Evolutionary conservation across 139 green algal species (phyloP).

Genomic region (Chlorella sp.): DNA sequence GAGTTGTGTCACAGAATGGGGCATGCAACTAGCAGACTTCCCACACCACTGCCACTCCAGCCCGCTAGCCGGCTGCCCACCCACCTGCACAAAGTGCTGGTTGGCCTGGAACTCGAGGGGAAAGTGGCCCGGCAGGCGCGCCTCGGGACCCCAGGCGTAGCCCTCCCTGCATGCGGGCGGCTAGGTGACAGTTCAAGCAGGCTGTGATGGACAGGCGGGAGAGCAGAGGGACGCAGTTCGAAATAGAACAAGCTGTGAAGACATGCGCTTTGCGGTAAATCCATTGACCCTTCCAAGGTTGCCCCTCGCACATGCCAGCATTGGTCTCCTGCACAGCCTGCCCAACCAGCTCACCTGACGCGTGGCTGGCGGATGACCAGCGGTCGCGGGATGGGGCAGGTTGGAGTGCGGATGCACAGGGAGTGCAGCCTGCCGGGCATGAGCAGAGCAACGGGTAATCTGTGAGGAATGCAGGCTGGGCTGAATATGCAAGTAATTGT

Average conservation of each 20-base stretch:
- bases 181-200: too few species aligned
- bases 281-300: neutral
- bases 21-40: too few species aligned
- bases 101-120: neutral
- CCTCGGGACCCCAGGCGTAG: slow-evolving; percentile 16
- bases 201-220: neutral
- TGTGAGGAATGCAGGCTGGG: too few species aligned
- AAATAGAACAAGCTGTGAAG: neutral
- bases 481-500: neutral
- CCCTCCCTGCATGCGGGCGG: neutral
- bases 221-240: too few species aligned
- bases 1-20: too few species aligned
- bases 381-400: slow-evolving; percentile 18
- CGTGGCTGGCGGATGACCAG: slow-evolving; percentile 10
- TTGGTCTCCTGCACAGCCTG: too few species aligned
- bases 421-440: slow-evolving; percentile 17
- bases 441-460: neutral
- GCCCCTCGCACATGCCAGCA: neutral
- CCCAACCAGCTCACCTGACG: neutral
- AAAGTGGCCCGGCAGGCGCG: slow-evolving; percentile 26
- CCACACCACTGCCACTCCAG: too few species aligned
- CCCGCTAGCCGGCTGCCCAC: too few species aligned
- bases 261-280: too few species aligned
- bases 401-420: slow-evolving; percentile 2
- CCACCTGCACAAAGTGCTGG: slow-evolving; percentile 38